Conservation (phyloP, 1,139 yeast species). For the Suhomyces choctaworum region DNA sequence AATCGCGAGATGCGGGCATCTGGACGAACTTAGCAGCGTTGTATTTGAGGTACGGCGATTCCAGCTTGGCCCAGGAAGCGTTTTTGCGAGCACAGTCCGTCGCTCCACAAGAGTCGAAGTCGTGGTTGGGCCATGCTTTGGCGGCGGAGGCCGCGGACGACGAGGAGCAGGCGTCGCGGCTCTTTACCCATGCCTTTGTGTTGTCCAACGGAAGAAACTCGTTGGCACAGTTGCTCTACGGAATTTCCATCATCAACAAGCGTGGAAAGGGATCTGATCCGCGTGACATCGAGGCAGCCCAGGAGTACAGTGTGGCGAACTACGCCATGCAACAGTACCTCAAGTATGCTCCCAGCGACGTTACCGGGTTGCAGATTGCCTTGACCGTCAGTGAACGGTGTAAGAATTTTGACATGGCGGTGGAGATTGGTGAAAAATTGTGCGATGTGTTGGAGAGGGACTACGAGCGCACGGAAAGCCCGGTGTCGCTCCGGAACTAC, state of each 20-base stretch:
- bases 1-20: constrained; percentile 63
- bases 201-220: constrained; percentile 74
- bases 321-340: constrained; percentile 74
- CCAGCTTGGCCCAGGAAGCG: constrained; percentile 71
- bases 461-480: constrained; percentile 60
- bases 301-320: constrained; percentile 66
- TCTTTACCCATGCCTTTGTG: constrained; percentile 76
- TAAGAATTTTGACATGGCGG: constrained; percentile 57
- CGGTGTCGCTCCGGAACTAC: constrained; percentile 47
- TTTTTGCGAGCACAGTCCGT: constrained; percentile 75
- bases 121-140: constrained; percentile 90
- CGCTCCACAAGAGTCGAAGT: constrained; percentile 72
- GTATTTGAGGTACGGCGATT: constrained; percentile 68
- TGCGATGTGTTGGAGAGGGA: constrained; percentile 53
- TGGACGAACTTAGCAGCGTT: constrained; percentile 86
- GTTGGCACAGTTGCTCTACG: constrained; percentile 72
- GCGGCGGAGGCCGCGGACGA: constrained; percentile 63
- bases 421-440: constrained; percentile 47
- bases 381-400: constrained; percentile 69
- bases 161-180: constrained; percentile 45
- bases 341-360: constrained; percentile 64
- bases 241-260: constrained; percentile 53
- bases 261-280: constrained; percentile 45
- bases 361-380: constrained; percentile 60
- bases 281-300: constrained; percentile 58